A percentile compares a stretch with the other conserved stretches of the same genome.
Evolutionary conservation across 2,329 filamentous ascomycete species (phyloP).

Genomic region (Pseudopyricularia javanii): DNA sequence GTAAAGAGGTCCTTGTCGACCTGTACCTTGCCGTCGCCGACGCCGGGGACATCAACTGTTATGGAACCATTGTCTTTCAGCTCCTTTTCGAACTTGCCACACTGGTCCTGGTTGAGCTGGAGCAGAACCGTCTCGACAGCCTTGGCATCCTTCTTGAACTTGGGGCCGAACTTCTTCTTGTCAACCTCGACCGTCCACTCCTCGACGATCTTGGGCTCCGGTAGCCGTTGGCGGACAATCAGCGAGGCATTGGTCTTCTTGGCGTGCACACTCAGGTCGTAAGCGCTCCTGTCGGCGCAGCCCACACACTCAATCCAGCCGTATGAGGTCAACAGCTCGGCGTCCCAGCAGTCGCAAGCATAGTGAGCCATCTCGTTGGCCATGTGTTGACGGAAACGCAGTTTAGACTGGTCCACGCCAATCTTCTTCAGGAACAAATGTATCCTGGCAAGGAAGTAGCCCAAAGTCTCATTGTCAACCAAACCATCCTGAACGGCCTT

Average conservation of each 20-base stretch:
- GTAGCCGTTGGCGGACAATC: constrained; percentile 69
- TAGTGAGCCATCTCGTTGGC: constrained; percentile 71
- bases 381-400: constrained; percentile 98
- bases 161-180: constrained; percentile 91
- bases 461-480: constrained; percentile 94
- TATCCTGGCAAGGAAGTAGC: constrained; percentile 93
- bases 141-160: constrained; percentile 91
- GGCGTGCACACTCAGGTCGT: constrained; percentile 83
- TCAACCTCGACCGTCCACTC: constrained; percentile 82
- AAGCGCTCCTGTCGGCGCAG: constrained; percentile 79
- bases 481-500: constrained; percentile 71
- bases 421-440: constrained; percentile 82
- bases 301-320: constrained; percentile 99
- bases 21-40: constrained; percentile 62
- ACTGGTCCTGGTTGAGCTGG: constrained; percentile 65
- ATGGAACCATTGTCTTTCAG: constrained; percentile 65
- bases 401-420: constrained; percentile 75
- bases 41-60: constrained; percentile 57
- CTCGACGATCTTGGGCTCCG: constrained; percentile 67
- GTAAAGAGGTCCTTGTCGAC: constrained; percentile 67
- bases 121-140: constrained; percentile 69
- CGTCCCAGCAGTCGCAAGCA: constrained; percentile 95
- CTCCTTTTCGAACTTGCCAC: constrained; percentile 65
- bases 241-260: constrained; percentile 85
- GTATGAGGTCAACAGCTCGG: constrained; percentile 79